Conservation (phyloP, 371 early-diverging fungal species). For the Smittium mucronatum region DNA sequence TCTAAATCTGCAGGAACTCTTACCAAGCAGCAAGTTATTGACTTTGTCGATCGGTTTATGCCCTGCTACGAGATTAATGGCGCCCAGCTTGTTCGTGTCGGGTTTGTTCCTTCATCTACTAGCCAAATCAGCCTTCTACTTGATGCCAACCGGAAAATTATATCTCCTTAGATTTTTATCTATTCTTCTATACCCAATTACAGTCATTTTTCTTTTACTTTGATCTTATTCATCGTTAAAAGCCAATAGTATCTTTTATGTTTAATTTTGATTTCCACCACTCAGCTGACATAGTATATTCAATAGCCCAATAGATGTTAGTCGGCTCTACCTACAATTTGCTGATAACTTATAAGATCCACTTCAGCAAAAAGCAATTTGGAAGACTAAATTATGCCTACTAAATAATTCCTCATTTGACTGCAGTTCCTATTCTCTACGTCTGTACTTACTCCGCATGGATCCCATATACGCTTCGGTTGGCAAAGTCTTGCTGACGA, state of each 20-base stretch:
- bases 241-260: too few species aligned
- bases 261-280: too few species aligned
- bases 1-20: constrained; percentile 28
- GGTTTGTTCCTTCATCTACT: background rate
- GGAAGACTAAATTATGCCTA: too few species aligned
- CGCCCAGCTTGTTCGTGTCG: background rate
- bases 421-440: background rate
- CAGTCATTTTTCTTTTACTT: background rate
- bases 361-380: too few species aligned
- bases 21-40: constrained; percentile 51
- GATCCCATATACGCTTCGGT: background rate
- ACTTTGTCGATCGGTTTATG: constrained; percentile 83
- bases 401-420: background rate
- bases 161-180: background rate
- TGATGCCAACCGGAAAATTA: background rate
- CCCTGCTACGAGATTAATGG: constrained; percentile 54
- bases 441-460: background rate
- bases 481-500: background rate
- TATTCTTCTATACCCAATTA: background rate
- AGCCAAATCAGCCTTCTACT: background rate
- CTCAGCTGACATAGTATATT: too few species aligned
- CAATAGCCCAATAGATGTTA: too few species aligned
- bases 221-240: too few species aligned
- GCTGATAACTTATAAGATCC: too few species aligned
- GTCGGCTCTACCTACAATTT: too few species aligned